These are phyloP conservation scores for Volvox africanus DNA, from an alignment of 139 green algal genomes.

Conservation along the genomic window DNA sequence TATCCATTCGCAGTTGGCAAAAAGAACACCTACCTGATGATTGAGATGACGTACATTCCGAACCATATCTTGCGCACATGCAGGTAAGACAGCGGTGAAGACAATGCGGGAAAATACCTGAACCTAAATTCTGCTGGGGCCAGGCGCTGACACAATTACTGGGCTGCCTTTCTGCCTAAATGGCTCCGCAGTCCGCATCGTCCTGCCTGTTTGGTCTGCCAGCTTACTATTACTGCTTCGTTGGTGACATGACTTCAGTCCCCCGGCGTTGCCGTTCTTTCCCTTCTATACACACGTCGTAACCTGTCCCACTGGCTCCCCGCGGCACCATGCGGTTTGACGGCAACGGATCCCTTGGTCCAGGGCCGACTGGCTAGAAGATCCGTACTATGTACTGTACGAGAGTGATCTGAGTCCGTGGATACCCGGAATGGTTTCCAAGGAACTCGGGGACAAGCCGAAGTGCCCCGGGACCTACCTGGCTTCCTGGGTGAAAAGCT, in stretches of 20 bases:
- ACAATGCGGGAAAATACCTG: no score
- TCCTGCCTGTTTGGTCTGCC: background rate
- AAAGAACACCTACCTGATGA: slow-evolving; percentile 3
- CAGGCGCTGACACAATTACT: no score
- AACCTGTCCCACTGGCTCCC: background rate
- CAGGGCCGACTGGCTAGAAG: background rate
- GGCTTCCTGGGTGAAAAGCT: background rate
- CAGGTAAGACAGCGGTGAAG: background rate
- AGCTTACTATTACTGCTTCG: background rate
- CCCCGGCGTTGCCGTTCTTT: background rate
- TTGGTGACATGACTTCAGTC: background rate
- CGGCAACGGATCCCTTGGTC: background rate
- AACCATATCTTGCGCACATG: background rate
- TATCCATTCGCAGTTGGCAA: slow-evolving; percentile 14
- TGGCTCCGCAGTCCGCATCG: background rate
- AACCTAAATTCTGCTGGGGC: no score
- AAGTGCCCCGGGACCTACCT: background rate
- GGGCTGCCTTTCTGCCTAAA: background rate
- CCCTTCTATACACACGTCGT: background rate
- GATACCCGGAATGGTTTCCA: background rate
- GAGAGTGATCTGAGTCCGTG: background rate
- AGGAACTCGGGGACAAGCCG: background rate
- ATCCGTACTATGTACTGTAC: slow-evolving; percentile 1
- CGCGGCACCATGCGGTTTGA: no score
- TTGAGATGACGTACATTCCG: slow-evolving; percentile 4